phyloP scores from a whole-genome alignment of 352 stramenopile genomes.

The Hyaloperonospora brassicae region DNA sequence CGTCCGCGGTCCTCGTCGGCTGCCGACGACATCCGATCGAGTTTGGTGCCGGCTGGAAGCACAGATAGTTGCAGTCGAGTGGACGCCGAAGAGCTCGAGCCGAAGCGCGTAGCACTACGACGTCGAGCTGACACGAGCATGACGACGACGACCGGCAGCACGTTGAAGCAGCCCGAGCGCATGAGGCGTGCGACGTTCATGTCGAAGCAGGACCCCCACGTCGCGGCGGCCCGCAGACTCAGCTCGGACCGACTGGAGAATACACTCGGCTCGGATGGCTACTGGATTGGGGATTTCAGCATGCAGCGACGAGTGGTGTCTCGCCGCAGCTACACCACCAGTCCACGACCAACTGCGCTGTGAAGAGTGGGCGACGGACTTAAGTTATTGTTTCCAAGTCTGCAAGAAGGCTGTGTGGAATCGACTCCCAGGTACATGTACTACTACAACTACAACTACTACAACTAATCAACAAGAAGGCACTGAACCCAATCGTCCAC shows the following conservation, averaged over 20 bases:
- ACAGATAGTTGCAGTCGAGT: background rate
- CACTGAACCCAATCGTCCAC: background rate
- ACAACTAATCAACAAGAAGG: background rate
- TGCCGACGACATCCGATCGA: slow-evolving; percentile 8
- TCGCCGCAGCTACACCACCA: slow-evolving; percentile 20
- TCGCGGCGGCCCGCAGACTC: slow-evolving; percentile 23
- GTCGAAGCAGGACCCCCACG: slow-evolving; percentile 21
- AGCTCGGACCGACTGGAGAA: slow-evolving; percentile 41
- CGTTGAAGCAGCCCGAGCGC: slow-evolving; percentile 14
- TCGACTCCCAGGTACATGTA: background rate
- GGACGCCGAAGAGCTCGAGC: slow-evolving; percentile 10
- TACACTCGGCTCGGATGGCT: slow-evolving; percentile 55
- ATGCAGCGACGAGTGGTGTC: slow-evolving; percentile 35
- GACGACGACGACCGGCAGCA: background rate
- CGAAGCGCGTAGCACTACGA: slow-evolving; percentile 17
- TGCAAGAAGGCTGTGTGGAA: background rate
- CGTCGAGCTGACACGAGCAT: slow-evolving; percentile 16
- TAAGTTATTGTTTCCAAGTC: slow-evolving; percentile 26
- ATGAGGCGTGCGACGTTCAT: slow-evolving; percentile 23
- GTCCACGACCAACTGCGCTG: slow-evolving; percentile 21
- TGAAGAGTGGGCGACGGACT: background rate
- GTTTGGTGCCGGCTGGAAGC: background rate
- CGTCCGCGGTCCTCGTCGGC: slow-evolving; percentile 23
- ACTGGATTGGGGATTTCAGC: slow-evolving; percentile 72
- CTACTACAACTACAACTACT: background rate